phyloP scores from a whole-genome alignment of 1,284 basidiomycete genomes.

The Puccinia novopanici region DNA sequence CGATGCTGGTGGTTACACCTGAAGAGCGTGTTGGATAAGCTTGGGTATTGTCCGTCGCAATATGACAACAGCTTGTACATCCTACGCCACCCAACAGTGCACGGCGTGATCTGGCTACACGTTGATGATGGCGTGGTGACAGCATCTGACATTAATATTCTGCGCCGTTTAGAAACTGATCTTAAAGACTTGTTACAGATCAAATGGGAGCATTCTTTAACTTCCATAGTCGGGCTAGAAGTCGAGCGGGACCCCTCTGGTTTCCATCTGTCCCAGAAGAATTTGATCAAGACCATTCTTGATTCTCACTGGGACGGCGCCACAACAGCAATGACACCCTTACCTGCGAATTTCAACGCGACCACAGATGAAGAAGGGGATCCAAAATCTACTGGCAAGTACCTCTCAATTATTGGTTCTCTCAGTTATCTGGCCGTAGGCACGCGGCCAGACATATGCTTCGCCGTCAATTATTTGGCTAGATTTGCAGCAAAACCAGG shows the following conservation, averaged over 20 bases:
- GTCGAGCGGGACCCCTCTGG: too few relatives aligned
- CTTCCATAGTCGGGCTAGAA: too few relatives aligned
- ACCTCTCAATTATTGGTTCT: neutral
- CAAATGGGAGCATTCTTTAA: too few relatives aligned
- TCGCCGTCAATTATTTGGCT: neutral
- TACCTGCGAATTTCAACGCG: neutral
- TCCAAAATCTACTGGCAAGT: too few relatives aligned
- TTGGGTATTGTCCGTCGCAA: neutral
- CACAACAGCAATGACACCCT: neutral
- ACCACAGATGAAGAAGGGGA: neutral
- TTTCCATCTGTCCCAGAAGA: too few relatives aligned
- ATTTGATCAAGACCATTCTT: too few relatives aligned
- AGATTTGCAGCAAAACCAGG: neutral
- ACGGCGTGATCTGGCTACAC: neutral
- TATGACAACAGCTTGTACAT: neutral
- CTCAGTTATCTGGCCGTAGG: constrained; percentile 18
- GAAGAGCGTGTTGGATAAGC: neutral
- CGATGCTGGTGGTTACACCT: neutral
- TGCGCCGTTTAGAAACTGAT: too few relatives aligned
- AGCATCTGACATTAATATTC: neutral
- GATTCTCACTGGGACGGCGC: too few relatives aligned
- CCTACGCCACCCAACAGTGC: neutral
- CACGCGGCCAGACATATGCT: too few relatives aligned
- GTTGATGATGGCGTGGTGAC: neutral
- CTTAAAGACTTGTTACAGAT: too few relatives aligned